Base-by-base conservation (phyloP, 306 rosid species). In the Crotalaria pallida region DNA sequence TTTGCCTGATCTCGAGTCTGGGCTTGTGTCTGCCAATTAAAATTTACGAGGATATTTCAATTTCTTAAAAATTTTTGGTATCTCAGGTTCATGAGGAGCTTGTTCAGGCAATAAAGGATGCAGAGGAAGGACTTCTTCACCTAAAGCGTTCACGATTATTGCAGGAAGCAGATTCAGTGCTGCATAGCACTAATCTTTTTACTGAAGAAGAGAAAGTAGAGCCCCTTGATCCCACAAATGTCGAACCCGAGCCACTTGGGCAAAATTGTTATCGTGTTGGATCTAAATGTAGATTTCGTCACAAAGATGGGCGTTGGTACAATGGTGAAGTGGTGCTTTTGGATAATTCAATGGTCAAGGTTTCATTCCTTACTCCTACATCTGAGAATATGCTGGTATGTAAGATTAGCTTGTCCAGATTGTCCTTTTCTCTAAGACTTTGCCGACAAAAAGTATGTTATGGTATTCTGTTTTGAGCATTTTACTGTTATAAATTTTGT, bases 221-320 rank as follows among this genome's bases (percentile, higher is more conserved):
- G 67, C 67, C 85, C 67, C 74, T 87, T 63, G 88, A 84, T 44
- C 79, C 85, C 52, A 29, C 83, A 51, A 85, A 83, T 77, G 79
- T 80, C 62, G 84, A 85, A 73, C 84, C 82, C 55, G 96, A 88
- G 61, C 78, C 80, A 0, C 77, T 81, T 33, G 84, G 87, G 82
- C 88, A 78, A 40, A 84, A 50, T 9, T n/a, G 73, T 15, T 85
- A 73, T 79, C 16, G 72, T 62, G 84, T 87, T 83, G 98, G 98
- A 75, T 94, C 98, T 13, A 90, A 84, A 70, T 94, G 97, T 61
- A 86, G 95, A 74, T 94, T 94, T 70, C 89, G 92, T 62, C 79
- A 90, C 87, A 81, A 81, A 31, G 84, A 94, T 91, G 98, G 98
- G 48, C 87, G 95, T 51, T 94, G 98, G 97, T 90, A 94, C 79